Evolutionary conservation across 1,284 basidiomycete species (phyloP), one percentile per base, ranked within the genome.

Genomic region (Puccinia coronata): DNA sequence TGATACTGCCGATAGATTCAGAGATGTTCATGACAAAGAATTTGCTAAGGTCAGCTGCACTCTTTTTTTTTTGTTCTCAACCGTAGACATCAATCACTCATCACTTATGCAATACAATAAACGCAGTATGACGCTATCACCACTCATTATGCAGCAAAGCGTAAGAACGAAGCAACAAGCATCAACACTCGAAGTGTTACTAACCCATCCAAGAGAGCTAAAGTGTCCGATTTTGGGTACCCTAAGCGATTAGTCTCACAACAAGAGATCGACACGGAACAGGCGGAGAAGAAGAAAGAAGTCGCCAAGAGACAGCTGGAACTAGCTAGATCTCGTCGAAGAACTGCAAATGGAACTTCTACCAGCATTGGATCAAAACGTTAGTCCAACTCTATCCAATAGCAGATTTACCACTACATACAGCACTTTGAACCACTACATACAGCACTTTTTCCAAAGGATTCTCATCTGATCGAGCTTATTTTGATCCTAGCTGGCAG

Each of bases 71-170:
- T 31, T 47, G 47, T 18, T 51, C 28, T 20, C 20, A 41, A 43
- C 25, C 67, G 8, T 18, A 70, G 28, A 43, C 20, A 20, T 1
- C 61, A 36, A 65, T 41, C 4, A 43, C 43, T 70, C 14, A 70
- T 70, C 20, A n/a, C 39, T 8, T 8, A 65, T 20, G 18, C 16
- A 16, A 36, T 65, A 8, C 39, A 36, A 41, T 12, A 65, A 65
- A 57, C n/a, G 23, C 25, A 73, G 70, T 73, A 53, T 20, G 70
- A 73, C n/a, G 36, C 28, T 31, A 73, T 73, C 51, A 73, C 53
- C 4, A 73, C 18, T 53, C 70, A 73, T 73, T 73, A 73, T 73
- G 70, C 70, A 20, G 70, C 70, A 4, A 73, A 53, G 36, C 49
- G 70, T 12, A 73, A 73, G 53, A 55, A 23, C 55, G n/a, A 73